Evolutionary conservation across 2,329 filamentous ascomycete species (phyloP), one percentile per base, ranked within the genome.

Genomic region (Keithomyces neogunnii): DNA sequence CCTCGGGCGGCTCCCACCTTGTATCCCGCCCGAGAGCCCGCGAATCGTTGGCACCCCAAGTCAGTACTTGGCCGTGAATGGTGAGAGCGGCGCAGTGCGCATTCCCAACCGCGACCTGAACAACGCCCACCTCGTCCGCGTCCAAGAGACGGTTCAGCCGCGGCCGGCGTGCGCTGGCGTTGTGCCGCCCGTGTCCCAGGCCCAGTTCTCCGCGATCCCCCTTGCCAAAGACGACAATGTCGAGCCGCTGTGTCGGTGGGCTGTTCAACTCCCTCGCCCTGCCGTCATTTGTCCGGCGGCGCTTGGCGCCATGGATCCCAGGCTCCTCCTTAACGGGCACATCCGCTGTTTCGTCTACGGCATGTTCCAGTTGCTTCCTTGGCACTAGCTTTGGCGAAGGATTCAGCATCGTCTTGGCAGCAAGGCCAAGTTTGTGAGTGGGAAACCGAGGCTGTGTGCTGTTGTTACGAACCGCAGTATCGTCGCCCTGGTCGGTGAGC

Each of bases 41-140:
- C 56, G 82, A 78, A 57, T 85, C 80, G 62, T 86, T 86, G 56
- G 84, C 81, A 46, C 83, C 83, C 82, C 83, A 85, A 28, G 80
- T 83, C 46, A 82, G 66, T 55, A 86, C 77, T 57, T 76, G 74
- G 65, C 82, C 82, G 63, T 84, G 76, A 56, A 80, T 73, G 36
- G 82, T 85, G 50, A 85, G 66, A 3, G 80, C 82, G 49, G 80
- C 69, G 49, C 73, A 76, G 64, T 85, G 83, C 79, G 84, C 85
- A 50, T 80, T 81, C 42, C 82, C 82, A 39, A 77, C 73, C 48
- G 80, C 78, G 49, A 86, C 63, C 59, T 81, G 76, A 4, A 85
- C 81, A n/a, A 85, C 75, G 2, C 53, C 45, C 2, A 51, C 71
- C 26, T 68, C 69, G 50, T 76, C 69, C 2, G 74, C 69, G 43